Evolutionary conservation across 2,329 filamentous ascomycete genomes (phyloP).

Genomic region (Exophiala alcalophila): DNA sequence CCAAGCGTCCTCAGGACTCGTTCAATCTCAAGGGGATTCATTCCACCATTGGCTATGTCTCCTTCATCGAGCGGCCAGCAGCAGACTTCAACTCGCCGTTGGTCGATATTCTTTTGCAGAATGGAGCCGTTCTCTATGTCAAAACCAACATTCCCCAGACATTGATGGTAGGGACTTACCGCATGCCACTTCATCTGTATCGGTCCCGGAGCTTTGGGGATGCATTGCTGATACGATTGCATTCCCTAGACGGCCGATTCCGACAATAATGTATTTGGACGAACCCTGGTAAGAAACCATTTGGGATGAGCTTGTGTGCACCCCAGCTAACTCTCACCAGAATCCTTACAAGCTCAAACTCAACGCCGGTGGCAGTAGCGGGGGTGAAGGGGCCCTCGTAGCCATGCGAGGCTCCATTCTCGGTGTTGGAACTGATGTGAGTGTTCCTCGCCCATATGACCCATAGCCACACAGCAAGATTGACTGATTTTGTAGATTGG

Average conservation of each 20-base stretch:
- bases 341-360: conserved; percentile 62
- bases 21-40: conserved; percentile 34
- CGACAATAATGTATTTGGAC: conserved; percentile 58
- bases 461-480: too few relatives aligned
- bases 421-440: conserved; percentile 64
- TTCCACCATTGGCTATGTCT: conserved; percentile 35
- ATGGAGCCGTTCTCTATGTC: conserved; percentile 51
- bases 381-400: conserved; percentile 63
- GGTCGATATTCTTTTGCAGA: conserved; percentile 32
- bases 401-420: conserved; percentile 58
- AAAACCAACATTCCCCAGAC: conserved; percentile 55
- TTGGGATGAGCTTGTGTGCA: background rate
- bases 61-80: conserved; percentile 26
- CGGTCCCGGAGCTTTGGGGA: too few relatives aligned
- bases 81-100: conserved; percentile 30
- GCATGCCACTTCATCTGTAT: background rate
- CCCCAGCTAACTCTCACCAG: conserved; percentile 26
- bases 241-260: conserved; percentile 48
- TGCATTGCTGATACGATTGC: too few relatives aligned
- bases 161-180: conserved; percentile 38
- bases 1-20: conserved; percentile 40
- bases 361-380: conserved; percentile 63
- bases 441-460: too few relatives aligned
- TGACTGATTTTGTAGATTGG: too few relatives aligned
- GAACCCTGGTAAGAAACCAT: conserved; percentile 46